These are phyloP conservation scores for Pythium rishiriense DNA, from an alignment of 352 stramenopile genomes.

Conservation along the genomic window DNA sequence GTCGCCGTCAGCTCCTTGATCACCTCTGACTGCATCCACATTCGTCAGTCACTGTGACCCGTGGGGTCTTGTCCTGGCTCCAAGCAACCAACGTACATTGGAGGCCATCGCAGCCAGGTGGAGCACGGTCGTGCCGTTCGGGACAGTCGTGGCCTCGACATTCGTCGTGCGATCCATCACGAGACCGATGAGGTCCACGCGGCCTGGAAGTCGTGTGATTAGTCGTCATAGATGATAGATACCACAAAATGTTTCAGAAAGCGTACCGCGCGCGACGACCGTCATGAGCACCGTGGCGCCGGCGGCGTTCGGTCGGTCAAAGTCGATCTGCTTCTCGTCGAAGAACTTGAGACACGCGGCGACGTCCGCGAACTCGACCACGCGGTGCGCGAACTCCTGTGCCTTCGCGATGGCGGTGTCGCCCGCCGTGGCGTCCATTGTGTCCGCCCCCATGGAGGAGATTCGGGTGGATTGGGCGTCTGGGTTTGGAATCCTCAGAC, in stretches of 20 bases:
- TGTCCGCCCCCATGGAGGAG: background rate
- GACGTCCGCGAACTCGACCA: slow-evolving; percentile 73
- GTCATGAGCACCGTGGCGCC: slow-evolving; percentile 85
- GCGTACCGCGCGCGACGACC: slow-evolving; percentile 67
- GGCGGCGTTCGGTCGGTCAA: slow-evolving; percentile 52
- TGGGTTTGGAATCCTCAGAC: background rate
- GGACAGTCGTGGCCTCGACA: slow-evolving; percentile 49
- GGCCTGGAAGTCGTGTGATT: too few relatives aligned
- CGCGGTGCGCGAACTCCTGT: slow-evolving; percentile 72
- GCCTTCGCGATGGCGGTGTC: slow-evolving; percentile 27
- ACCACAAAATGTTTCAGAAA: too few relatives aligned
- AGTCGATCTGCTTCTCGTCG: slow-evolving; percentile 54
- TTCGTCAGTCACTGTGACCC: too few relatives aligned
- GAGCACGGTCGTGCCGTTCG: slow-evolving; percentile 75
- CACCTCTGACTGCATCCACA: slow-evolving; percentile 48
- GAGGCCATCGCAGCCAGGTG: slow-evolving; percentile 75
- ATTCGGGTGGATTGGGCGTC: too few relatives aligned
- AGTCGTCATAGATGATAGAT: too few relatives aligned
- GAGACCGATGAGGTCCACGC: slow-evolving; percentile 60
- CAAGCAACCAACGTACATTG: slow-evolving; percentile 49
- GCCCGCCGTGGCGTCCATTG: background rate
- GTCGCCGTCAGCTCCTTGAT: slow-evolving; percentile 57
- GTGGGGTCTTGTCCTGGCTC: too few relatives aligned
- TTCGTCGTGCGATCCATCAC: slow-evolving; percentile 61
- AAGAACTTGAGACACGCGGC: slow-evolving; percentile 65